Base-by-base conservation (phyloP, 208 protist species). In the Porcisia hertigi region DNA sequence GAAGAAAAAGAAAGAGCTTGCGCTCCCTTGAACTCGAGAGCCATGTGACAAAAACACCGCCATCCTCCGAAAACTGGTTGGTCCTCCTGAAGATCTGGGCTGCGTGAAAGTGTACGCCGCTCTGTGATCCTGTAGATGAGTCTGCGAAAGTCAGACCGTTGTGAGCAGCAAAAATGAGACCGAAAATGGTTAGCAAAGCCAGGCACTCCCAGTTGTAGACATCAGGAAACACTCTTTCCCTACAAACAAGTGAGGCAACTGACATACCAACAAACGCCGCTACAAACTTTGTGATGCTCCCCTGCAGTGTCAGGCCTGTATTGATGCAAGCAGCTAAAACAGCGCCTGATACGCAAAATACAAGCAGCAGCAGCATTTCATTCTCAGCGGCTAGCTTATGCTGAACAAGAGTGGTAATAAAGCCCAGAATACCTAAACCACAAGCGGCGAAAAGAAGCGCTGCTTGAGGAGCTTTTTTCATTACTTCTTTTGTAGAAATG, bases 1-100 rank as follows among this genome's bases (percentile, higher is more conserved):
- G 11, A 30, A 98, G 76, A 85, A 94, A 97, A 57, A 94, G 69
- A 71, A 81, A 77, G 6, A 95, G 70, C 25, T 86, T 92, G 58
- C 81, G 69, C 66, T 95, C 86, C 4, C 89, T 69, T 45, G 74
- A 77, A 53, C 76, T 81, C 14, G 77, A 64, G 49, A 81, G 62
- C 3, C 77, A 36, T 6, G 36, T 81, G 9, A 39, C 30, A n/a
- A 76, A 23, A 52, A 74, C 39, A 16, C 77, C 57, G n/a, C 45
- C 30, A 25, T 54, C 57, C 25, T 69, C 66, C 1, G 36, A 39
- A 25, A 72, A 45, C 45, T 66, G 65, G 30, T 73, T 77, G 9
- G 49, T 41, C 23, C 69, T 76, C 63, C 65, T 80, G 23, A 81
- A 70, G 25, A 81, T 60, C 64, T 81, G 77, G 9, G 66, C 66